Evolutionary conservation across 371 early-diverging fungal genomes (phyloP).

Genomic region (Mycotypha africana): DNA sequence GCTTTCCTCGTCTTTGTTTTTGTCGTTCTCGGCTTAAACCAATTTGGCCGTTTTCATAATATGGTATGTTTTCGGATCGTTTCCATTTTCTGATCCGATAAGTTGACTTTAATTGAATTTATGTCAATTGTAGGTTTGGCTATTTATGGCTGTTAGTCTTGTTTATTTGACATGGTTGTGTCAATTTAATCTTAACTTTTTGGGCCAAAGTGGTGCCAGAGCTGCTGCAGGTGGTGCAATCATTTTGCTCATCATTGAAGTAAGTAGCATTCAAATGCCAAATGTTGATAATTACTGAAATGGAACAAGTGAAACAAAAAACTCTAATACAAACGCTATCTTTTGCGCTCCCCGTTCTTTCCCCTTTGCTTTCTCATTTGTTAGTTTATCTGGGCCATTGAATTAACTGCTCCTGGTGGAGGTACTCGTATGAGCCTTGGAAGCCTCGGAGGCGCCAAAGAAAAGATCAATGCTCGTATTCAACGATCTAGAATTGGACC

Average conservation of each 20-base stretch:
- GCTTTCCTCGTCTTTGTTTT: slow-evolving; percentile 42
- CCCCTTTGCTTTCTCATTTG: not conserved
- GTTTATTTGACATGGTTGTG: slow-evolving; percentile 43
- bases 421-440: slow-evolving; percentile 6
- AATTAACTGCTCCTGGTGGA: slow-evolving; percentile 64
- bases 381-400: slow-evolving; percentile 69
- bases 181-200: slow-evolving; percentile 12
- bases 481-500: too few species aligned
- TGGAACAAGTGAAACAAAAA: not conserved
- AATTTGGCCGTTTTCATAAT: slow-evolving; percentile 19
- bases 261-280: slow-evolving; percentile 13
- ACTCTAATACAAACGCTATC: too few species aligned
- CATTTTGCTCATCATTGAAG: slow-evolving; percentile 55
- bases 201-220: slow-evolving; percentile 15
- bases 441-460: not conserved
- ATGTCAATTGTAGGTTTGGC: slow-evolving; percentile 33
- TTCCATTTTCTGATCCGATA: too few species aligned
- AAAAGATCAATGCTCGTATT: too few species aligned
- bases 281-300: too few species aligned
- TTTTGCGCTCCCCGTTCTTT: slow-evolving; percentile 1
- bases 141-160: slow-evolving; percentile 52
- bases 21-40: slow-evolving; percentile 18
- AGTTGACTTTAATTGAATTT: too few species aligned
- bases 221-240: slow-evolving; percentile 56
- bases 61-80: not conserved